Percentiles rank a stretch among this genome's conserved stretches.
Evolutionary conservation across 768 basidiomycete species (phyloP).

Genomic region (Guyanaporus albipodus): DNA sequence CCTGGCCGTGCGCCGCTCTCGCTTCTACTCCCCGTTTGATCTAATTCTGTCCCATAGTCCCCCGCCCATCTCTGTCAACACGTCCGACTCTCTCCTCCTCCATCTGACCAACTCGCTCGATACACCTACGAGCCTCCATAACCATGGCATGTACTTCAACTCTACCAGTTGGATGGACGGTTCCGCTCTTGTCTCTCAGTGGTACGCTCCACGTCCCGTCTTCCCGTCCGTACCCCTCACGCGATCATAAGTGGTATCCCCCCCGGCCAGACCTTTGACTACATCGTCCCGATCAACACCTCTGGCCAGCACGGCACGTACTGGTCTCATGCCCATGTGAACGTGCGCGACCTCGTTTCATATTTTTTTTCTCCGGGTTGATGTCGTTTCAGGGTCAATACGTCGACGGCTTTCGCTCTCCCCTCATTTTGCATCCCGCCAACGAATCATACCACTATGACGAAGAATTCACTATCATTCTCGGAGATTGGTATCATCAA

Average conservation of each 20-base stretch:
- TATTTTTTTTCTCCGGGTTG: neutral
- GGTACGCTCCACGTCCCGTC: slow-evolving; percentile 39
- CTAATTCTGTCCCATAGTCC: slow-evolving; percentile 46
- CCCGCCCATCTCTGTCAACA: slow-evolving; percentile 71
- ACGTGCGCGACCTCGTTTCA: slow-evolving; percentile 16
- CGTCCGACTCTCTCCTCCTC: slow-evolving; percentile 68
- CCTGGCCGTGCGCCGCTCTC: slow-evolving; percentile 76
- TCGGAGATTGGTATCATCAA: slow-evolving; percentile 92
- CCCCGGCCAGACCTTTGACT: slow-evolving; percentile 63
- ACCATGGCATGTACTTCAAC: slow-evolving; percentile 97
- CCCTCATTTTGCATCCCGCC: slow-evolving; percentile 70
- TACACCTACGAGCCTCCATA: slow-evolving; percentile 68
- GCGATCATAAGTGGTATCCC: slow-evolving; percentile 63
- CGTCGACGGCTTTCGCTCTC: slow-evolving; percentile 88
- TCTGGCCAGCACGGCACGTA: slow-evolving; percentile 77
- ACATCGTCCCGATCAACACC: slow-evolving; percentile 64
- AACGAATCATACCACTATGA: slow-evolving; percentile 74
- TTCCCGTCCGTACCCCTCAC: neutral
- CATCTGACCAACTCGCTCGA: slow-evolving; percentile 76
- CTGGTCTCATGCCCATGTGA: slow-evolving; percentile 74
- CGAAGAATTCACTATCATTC: slow-evolving; percentile 81
- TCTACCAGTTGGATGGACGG: slow-evolving; percentile 87
- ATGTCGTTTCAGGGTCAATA: slow-evolving; percentile 65
- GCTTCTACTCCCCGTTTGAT: rapidly evolving
- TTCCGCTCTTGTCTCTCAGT: slow-evolving; percentile 77